Base-by-base conservation (phyloP, 108 stramenopile species). In the Skeletonema tropicum region DNA sequence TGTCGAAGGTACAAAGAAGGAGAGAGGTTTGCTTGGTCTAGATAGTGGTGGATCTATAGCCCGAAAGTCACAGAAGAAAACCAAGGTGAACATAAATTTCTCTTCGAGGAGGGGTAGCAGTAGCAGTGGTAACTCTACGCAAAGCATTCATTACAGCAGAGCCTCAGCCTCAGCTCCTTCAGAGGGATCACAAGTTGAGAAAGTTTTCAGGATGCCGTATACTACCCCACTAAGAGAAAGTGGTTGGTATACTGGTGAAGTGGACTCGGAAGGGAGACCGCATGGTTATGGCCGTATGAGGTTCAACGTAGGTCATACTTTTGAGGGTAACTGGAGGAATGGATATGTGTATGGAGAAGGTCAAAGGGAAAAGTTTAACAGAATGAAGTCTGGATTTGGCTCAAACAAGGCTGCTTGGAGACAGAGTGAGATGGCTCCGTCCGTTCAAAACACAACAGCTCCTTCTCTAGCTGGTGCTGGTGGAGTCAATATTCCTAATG, bases 271-370 rank as follows among this genome's bases (percentile, higher is more conserved):
- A 3, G 63, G 68, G 5, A 63, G 46, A 32, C 89, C 89, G 1
- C 75, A 89, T 66, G 89, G 89, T 35, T 64, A 71, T 2, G 89
- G 89, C 19, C 74, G 73, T 5, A 89, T 89, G 89, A 70, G 75
- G 66, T 89, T 87, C 68, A 70, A 78, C 41, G 85, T 83, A 30
- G 86, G 86, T 32, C 63, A 81, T 38, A 62, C 65, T 70, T 89
- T 83, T 52, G 74, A 76, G 14, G 81, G 81, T 10, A 63, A 72
- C 49, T 82, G 75, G 75, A 72, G 31, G 17, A 21, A 77, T 38
- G 81, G 81, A 29, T 29, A 29, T 29, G 26, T 2, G 11, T 29
- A 52, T 13, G 46, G 52, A 11, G 31, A 66, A 8, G 73, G 29
- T 13, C 32, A 33, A 26, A 41, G n/a, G 71, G 71, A 63, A 63